A percentile compares a stretch with the other conserved stretches of the same genome.
Evolutionary conservation across 192 early-diverging fungal species (phyloP).

Genomic region (Podila horticola): DNA sequence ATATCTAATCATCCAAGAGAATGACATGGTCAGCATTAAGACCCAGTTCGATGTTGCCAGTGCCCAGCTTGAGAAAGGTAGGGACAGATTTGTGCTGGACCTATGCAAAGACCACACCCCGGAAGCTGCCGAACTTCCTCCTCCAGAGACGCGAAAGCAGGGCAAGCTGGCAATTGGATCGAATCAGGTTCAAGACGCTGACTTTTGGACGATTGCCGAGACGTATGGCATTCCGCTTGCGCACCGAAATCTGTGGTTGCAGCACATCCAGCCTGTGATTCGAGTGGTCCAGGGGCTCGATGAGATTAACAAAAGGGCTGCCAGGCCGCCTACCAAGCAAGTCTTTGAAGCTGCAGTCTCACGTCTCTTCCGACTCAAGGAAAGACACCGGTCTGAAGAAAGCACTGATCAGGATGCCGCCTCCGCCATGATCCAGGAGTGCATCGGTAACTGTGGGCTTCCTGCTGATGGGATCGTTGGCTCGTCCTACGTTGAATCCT

Average conservation of each 20-base stretch:
- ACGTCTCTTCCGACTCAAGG: constrained; percentile 18
- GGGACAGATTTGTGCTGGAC: too few relatives aligned
- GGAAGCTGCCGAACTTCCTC: neutral
- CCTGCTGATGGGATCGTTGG: constrained; percentile 27
- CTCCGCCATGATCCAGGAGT: constrained; percentile 13
- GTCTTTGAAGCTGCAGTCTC: constrained; percentile 46
- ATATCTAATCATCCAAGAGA: neutral
- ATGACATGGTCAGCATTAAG: neutral
- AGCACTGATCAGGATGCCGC: neutral
- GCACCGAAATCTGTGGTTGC: too few relatives aligned
- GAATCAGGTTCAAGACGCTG: neutral
- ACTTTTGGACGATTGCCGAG: neutral
- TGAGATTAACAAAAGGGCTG: neutral
- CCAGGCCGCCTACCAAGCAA: constrained; percentile 17
- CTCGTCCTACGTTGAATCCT: constrained; percentile 19
- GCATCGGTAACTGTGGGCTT: constrained; percentile 42
- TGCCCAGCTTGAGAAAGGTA: too few relatives aligned
- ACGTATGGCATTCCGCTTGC: constrained; percentile 2
- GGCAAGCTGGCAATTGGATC: neutral
- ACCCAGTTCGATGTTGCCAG: constrained; percentile 9
- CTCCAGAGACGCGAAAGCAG: neutral
- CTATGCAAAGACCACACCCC: too few relatives aligned
- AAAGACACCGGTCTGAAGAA: too few relatives aligned
- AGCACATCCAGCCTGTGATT: too few relatives aligned
- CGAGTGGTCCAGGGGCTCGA: neutral